Base-by-base conservation (phyloP, 1,284 basidiomycete genomes). In the Microstroma glucosiphilum region DNA sequence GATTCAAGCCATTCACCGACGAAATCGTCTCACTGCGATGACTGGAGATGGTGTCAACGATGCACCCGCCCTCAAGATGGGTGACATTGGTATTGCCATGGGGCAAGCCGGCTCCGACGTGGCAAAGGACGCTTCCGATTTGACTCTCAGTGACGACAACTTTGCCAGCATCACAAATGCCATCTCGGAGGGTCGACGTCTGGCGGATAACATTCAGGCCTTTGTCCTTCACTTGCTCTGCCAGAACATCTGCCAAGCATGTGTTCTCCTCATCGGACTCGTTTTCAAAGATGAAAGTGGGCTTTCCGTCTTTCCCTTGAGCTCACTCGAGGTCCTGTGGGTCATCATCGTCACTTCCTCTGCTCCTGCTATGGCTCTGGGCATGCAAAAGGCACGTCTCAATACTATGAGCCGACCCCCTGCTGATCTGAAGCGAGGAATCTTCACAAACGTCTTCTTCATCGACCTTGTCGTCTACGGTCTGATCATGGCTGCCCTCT, bases 61-160 rank as follows among this genome's bases (percentile, higher is more conserved):
- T 63, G 75, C 75, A n/a, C 77, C 77, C 15, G 71, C 71, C 41
- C 74, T 79, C 54, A 78, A 78, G 66, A 69, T 74, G 62, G 70
- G 75, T 21, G 75, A 79, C 53, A 72, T 78, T 9, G 77, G 77
- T 30, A 76, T 79, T 46, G 77, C 75, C 26, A 79, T 79, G 77
- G 77, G 77, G 40, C 67, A 69, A 64, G 73, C 71, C 49, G 71
- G 73, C 1, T 70, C 69, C 48, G 71, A 77, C 41, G 72, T 78
- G 2, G 73, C 72, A 49, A 83, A 83, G 73, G 82, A 82, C 62
- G 82, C 82, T 6, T 82, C 85, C 17, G 86, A 87, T 74, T 81
- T 88, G 56, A 86, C 88, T 0, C 80, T 88, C 58, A 84, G 85
- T 40, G 86, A 88, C 73, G 86, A 89, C 80, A 88, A 89, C 80